Evolutionary conservation across 805 yeast species (phyloP).

Genomic region (Ogataea pini): DNA sequence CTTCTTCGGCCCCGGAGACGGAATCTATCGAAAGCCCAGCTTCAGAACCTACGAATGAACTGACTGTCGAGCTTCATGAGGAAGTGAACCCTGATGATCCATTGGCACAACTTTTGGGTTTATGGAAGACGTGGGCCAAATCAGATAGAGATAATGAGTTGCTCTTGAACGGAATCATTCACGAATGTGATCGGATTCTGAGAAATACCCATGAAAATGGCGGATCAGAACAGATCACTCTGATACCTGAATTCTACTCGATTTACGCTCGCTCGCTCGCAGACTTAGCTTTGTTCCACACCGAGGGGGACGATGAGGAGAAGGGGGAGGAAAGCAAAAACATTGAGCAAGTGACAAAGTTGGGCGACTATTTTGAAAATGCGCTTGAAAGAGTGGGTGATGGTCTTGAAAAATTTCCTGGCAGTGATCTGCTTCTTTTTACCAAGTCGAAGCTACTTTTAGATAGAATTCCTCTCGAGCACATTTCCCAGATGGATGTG

Average conservation of each 20-base stretch:
- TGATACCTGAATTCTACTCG: constrained; percentile 61
- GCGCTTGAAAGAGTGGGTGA: constrained; percentile 67
- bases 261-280: constrained; percentile 73
- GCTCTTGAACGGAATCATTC: constrained; percentile 80
- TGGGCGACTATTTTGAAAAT: constrained; percentile 63
- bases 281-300: constrained; percentile 60
- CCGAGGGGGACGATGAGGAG: constrained; percentile 23
- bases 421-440: constrained; percentile 47
- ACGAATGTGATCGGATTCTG: constrained; percentile 83
- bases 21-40: constrained; percentile 23
- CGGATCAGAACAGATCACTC: constrained; percentile 29
- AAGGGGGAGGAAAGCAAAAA: constrained; percentile 14
- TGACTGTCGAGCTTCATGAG: constrained; percentile 68
- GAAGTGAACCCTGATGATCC: constrained; percentile 77
- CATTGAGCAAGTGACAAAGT: constrained; percentile 12
- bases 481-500: constrained; percentile 49
- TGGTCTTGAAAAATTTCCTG: constrained; percentile 55
- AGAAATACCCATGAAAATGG: constrained; percentile 43
- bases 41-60: constrained; percentile 33
- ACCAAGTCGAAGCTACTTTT: constrained; percentile 57
- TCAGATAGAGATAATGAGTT: constrained; percentile 63
- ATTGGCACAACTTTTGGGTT: constrained; percentile 68
- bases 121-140: constrained; percentile 64
- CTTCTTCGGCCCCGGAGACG: constrained; percentile 6
- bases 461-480: constrained; percentile 60